These are phyloP conservation scores for Coemansia sp. DNA, from an alignment of 192 early-diverging fungal species.

Conservation along the genomic window DNA sequence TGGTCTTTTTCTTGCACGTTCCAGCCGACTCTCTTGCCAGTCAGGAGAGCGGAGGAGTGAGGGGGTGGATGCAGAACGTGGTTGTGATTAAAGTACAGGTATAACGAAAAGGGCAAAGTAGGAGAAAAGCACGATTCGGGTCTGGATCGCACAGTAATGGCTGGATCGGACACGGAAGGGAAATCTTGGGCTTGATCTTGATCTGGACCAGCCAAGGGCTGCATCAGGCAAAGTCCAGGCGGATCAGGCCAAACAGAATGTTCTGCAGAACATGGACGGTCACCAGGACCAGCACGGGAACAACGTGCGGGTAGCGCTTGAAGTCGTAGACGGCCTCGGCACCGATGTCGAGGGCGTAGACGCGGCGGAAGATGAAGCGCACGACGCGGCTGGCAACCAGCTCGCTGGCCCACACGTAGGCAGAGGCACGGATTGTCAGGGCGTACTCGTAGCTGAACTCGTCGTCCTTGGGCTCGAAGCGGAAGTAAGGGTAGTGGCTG, in stretches of 20 bases:
- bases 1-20: background rate
- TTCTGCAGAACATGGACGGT: constrained; percentile 74
- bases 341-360: constrained; percentile 61
- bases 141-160: too few species aligned
- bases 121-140: background rate
- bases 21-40: too few species aligned
- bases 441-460: constrained; percentile 59
- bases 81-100: background rate
- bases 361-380: constrained; percentile 60
- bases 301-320: constrained; percentile 65
- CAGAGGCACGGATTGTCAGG: constrained; percentile 62
- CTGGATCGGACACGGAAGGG: too few species aligned
- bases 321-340: constrained; percentile 69
- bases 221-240: constrained; percentile 54
- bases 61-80: background rate
- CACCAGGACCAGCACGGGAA: constrained; percentile 65
- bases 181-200: too few species aligned
- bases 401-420: constrained; percentile 68
- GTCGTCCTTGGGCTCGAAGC: constrained; percentile 56
- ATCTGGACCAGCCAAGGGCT: too few species aligned
- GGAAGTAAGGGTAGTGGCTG: constrained; percentile 68
- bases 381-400: constrained; percentile 63
- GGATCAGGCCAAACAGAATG: constrained; percentile 65
- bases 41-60: too few species aligned
- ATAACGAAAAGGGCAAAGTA: background rate